Evolutionary conservation across 257 asterid species (phyloP), one percentile per base, ranked within the genome.

Genomic region (Prunella vulgaris): DNA sequence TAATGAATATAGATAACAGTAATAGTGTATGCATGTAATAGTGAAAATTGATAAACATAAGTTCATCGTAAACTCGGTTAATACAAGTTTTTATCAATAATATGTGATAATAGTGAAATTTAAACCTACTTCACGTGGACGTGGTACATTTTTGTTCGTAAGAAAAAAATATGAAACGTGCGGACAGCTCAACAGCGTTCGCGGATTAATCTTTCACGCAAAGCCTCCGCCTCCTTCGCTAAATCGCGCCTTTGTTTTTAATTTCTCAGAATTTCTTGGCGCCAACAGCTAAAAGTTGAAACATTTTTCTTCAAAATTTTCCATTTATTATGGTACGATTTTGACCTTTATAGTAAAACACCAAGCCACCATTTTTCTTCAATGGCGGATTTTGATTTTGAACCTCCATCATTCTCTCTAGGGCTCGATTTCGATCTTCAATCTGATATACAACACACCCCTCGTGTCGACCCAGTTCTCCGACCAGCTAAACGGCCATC

Each of bases 351-450:
- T 2, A 14, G 6, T n/a, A 18, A 18, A 52, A 65, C 49, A 52
- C 57, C 5, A 30, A 25, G 10, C 52, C 48, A 1, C 49, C 38
- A 17, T 22, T 65, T 54, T 46, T 5, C 44, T 44, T 10, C n/a
- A 25, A 90, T 91, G 95, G 83, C 83, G 48, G 84, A 84, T 78
- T 78, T 48, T 14, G 93, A 87, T 70, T 76, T 87, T 17, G 95
- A 85, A 57, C 83, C 90, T 66, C 97, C 97, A 0, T 90, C 96
- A 0, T 88, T 88, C 82, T 90, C 96, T n/a, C 78, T 90, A 60
- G 97, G 97, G 66, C 68, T 88, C 30, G 97, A 88, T 73, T 82
- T 87, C 13, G 94, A 90, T 66, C 80, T 80, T 30, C 84, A 83
- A 49, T 76, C 91, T 72, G 85, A 80, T 68, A 82, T 81, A 42